phyloP scores from a whole-genome alignment of 2,329 filamentous ascomycete species.

The Hypoxylon sp. region DNA sequence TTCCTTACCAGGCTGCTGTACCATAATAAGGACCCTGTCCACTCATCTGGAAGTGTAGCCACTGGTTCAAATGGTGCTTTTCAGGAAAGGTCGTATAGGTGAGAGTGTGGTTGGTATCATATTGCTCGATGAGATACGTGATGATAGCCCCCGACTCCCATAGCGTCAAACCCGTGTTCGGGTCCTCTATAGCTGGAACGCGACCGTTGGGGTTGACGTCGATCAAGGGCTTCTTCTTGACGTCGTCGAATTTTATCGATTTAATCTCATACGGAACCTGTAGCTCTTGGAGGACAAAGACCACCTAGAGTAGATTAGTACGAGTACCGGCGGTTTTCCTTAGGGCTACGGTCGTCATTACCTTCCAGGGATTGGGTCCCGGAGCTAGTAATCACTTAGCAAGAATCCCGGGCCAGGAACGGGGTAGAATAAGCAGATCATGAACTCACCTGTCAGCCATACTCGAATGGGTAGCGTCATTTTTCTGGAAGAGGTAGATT shows the following conservation, averaged over 20 bases:
- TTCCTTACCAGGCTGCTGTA: conserved; percentile 10
- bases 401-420: too few species aligned
- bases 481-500: too few species aligned
- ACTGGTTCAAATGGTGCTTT: conserved; percentile 6
- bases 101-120: background rate
- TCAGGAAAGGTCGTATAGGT: conserved; percentile 3
- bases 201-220: conserved; percentile 46
- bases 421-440: too few species aligned
- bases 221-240: conserved; percentile 38
- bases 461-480: too few species aligned
- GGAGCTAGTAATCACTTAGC: too few species aligned
- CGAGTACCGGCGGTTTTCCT: too few species aligned
- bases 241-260: conserved; percentile 21
- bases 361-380: too few species aligned
- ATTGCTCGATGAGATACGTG: conserved; percentile 32
- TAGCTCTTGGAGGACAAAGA: conserved; percentile 16
- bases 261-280: conserved; percentile 14
- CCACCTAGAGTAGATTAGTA: background rate
- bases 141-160: conserved; percentile 48
- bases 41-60: conserved; percentile 24
- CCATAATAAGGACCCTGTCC: conserved; percentile 14
- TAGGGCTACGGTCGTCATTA: too few species aligned
- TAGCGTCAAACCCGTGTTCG: conserved; percentile 42
- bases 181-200: conserved; percentile 45
- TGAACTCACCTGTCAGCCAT: too few species aligned